Evolutionary conservation across 805 yeast species (phyloP).

Genomic region (Wickerhamomyces kurtzmanii): DNA sequence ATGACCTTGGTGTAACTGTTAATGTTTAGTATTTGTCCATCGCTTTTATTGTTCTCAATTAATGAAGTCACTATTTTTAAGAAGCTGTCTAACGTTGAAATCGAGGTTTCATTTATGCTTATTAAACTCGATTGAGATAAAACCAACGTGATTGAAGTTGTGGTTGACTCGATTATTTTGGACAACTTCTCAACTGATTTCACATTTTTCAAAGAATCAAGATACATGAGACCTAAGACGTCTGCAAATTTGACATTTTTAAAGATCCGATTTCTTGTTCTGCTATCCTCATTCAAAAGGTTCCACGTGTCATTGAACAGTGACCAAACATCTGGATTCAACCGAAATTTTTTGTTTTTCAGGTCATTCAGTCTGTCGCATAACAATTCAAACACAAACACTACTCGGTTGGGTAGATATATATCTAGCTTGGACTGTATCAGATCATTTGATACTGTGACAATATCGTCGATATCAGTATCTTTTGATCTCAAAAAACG

Average conservation of each 20-base stretch:
- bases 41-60: background rate
- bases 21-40: too few species aligned
- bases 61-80: conserved; percentile 13
- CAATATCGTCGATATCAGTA: conserved; percentile 31
- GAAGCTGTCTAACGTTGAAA: conserved; percentile 9
- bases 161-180: conserved; percentile 4
- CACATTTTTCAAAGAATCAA: conserved; percentile 14
- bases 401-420: conserved; percentile 43
- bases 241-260: conserved; percentile 33
- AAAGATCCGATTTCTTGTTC: conserved; percentile 28
- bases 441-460: conserved; percentile 20
- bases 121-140: background rate
- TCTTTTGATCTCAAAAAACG: conserved; percentile 46
- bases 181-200: conserved; percentile 1
- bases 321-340: conserved; percentile 36
- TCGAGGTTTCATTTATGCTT: conserved; percentile 8
- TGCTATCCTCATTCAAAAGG: conserved; percentile 14
- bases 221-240: conserved; percentile 16
- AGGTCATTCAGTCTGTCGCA: conserved; percentile 50
- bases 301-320: conserved; percentile 34
- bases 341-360: conserved; percentile 32
- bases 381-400: conserved; percentile 48
- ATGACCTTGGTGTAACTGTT: conserved; percentile 2
- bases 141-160: conserved; percentile 3
- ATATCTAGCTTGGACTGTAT: conserved; percentile 24